These are phyloP conservation scores for Mortierella sp. DNA, from an alignment of 371 early-diverging fungal genomes.

Conservation along the genomic window DNA sequence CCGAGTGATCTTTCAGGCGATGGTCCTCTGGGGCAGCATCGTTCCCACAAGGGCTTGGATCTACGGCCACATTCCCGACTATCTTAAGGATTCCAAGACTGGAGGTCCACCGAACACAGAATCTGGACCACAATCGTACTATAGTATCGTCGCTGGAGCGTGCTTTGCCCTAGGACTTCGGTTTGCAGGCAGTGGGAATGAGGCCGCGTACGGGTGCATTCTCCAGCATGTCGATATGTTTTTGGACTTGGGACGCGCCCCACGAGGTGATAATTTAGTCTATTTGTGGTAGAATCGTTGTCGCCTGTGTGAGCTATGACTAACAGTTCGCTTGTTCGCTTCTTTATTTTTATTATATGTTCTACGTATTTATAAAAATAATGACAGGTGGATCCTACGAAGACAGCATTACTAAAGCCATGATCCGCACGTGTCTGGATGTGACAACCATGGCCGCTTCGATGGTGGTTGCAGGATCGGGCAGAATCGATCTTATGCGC, in stretches of 20 bases:
- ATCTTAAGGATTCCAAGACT: constrained; percentile 53
- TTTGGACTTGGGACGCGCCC: constrained; percentile 41
- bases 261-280: constrained; percentile 15
- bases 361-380: not conserved
- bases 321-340: no score
- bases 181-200: constrained; percentile 81
- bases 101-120: constrained; percentile 43
- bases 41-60: constrained; percentile 75
- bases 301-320: no score
- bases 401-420: constrained; percentile 65
- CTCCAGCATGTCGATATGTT: constrained; percentile 64
- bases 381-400: constrained; percentile 61
- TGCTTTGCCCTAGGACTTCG: constrained; percentile 84
- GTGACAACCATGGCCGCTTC: constrained; percentile 73
- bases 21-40: constrained; percentile 82
- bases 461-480: constrained; percentile 88
- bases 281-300: not conserved
- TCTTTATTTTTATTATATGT: no score
- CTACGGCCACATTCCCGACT: constrained; percentile 70
- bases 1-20: constrained; percentile 70
- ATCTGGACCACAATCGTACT: constrained; percentile 69
- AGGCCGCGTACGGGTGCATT: constrained; percentile 62
- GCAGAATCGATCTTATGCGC: constrained; percentile 68
- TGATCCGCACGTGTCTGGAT: constrained; percentile 72
- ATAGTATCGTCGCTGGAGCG: constrained; percentile 78